A percentile compares a stretch with the other conserved stretches of the same genome.
Evolutionary conservation across 352 stramenopile species (phyloP).

Genomic region (Phytophthora podocarpi): DNA sequence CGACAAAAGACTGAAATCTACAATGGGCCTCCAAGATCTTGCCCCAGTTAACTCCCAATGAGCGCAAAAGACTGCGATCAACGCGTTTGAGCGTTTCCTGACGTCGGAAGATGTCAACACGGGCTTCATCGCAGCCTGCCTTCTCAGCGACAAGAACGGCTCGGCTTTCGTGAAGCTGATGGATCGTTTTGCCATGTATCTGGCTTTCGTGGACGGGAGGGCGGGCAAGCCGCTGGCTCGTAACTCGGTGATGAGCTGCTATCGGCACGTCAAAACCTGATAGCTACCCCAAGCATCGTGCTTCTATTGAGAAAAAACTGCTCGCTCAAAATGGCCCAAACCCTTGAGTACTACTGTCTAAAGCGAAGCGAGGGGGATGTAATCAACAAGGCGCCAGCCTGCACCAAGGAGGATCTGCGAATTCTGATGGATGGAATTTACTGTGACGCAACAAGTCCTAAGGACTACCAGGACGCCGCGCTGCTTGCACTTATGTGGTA

Average conservation of each 20-base stretch:
- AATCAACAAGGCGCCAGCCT: constrained; percentile 21
- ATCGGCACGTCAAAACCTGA: constrained; percentile 24
- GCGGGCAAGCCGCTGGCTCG: background rate
- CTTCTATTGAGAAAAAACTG: constrained; percentile 20
- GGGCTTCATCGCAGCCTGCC: constrained; percentile 12
- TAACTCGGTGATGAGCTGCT: constrained; percentile 26
- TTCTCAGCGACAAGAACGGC: background rate
- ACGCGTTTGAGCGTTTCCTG: constrained; percentile 23
- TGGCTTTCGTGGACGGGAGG: constrained; percentile 5
- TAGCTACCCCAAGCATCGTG: constrained; percentile 4
- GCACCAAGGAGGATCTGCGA: no score
- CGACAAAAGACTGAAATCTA: no score
- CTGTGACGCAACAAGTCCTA: no score
- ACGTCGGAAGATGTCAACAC: constrained; percentile 15
- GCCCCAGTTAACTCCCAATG: constrained; percentile 5
- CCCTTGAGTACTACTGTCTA: constrained; percentile 11
- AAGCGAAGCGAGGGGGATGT: constrained; percentile 9
- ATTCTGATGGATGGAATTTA: no score
- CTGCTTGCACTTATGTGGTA: no score
- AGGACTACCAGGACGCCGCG: no score
- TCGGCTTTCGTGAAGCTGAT: no score
- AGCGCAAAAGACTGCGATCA: constrained; percentile 4
- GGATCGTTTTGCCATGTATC: constrained; percentile 17
- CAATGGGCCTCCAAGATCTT: constrained; percentile 19
- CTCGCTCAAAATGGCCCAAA: constrained; percentile 15